Conservation (phyloP, 2,329 filamentous ascomycete genomes). For the Scopulariopsis brevicaulis region DNA sequence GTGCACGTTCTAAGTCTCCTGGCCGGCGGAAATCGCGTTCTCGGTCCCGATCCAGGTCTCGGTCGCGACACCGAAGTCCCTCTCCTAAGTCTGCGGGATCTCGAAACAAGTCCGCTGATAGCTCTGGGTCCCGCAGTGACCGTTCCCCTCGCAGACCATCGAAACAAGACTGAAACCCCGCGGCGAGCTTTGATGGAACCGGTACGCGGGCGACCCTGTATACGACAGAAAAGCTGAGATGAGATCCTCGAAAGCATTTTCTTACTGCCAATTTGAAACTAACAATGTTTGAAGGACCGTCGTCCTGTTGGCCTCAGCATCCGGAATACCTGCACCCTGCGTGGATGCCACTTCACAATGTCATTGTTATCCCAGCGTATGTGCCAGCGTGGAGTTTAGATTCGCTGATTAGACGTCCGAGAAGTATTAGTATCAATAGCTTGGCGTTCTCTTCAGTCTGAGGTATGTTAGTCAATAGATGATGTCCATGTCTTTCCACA, state of each 20-base stretch:
- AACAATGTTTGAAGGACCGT: background rate
- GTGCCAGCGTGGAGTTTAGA: background rate
- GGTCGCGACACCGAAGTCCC: constrained; percentile 1
- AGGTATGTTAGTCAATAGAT: background rate
- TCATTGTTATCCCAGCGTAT: background rate
- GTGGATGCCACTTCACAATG: background rate
- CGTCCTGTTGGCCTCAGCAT: background rate
- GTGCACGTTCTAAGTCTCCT: constrained; percentile 5
- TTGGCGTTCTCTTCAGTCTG: background rate
- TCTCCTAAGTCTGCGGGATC: constrained; percentile 8
- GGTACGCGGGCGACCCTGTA: background rate
- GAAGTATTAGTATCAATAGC: background rate
- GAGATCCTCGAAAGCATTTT: background rate
- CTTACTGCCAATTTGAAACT: background rate
- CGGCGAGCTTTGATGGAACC: background rate
- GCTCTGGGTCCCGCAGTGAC: constrained; percentile 16
- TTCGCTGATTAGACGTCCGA: background rate
- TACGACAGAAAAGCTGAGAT: background rate
- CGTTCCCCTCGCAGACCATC: background rate
- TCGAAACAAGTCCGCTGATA: constrained; percentile 46
- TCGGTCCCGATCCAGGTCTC: constrained; percentile 5
- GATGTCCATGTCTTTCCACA: background rate
- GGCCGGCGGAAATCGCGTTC: constrained; percentile 4
- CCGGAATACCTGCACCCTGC: background rate
- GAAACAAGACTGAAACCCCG: background rate